These are phyloP conservation scores for Bocquillonia castaneifolia DNA, from an alignment of 441 rosid species.

Conservation along the genomic window DNA sequence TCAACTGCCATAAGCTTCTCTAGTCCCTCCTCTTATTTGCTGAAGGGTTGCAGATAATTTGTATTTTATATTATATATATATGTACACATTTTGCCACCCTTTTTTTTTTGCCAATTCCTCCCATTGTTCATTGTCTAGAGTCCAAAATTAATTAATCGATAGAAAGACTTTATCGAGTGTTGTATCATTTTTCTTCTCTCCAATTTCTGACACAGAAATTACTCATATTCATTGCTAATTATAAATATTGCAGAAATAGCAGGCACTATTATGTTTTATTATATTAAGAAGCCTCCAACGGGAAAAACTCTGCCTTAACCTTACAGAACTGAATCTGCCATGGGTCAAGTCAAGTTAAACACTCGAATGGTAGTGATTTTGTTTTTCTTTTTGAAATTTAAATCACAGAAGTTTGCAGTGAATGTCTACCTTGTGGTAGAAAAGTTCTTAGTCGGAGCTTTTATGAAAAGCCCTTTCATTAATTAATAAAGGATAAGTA, in stretches of 20 bases:
- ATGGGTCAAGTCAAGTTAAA: no score
- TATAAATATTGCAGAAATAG: no score
- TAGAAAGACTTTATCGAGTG: background rate
- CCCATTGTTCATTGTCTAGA: background rate
- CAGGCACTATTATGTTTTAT: no score
- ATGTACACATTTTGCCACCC: background rate
- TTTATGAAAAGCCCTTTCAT: no score
- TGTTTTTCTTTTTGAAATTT: no score
- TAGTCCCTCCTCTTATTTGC: constrained; percentile 75
- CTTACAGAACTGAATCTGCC: no score
- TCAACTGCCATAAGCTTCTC: constrained; percentile 34
- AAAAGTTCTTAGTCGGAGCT: no score
- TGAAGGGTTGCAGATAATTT: constrained; percentile 78
- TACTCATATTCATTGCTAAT: background rate
- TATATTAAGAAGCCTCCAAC: background rate
- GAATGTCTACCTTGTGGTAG: no score
- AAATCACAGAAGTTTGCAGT: no score
- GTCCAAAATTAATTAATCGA: constrained; percentile 9
- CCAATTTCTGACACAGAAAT: background rate
- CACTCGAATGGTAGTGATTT: no score
- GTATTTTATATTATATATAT: constrained; percentile 27
- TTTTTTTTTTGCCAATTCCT: background rate
- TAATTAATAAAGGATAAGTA: no score
- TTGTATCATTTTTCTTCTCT: background rate
- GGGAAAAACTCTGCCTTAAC: background rate